A percentile compares a stretch with the other conserved stretches of the same genome.
Conservation (phyloP, 345 rosid species). For the Passiflora organensis region DNA sequence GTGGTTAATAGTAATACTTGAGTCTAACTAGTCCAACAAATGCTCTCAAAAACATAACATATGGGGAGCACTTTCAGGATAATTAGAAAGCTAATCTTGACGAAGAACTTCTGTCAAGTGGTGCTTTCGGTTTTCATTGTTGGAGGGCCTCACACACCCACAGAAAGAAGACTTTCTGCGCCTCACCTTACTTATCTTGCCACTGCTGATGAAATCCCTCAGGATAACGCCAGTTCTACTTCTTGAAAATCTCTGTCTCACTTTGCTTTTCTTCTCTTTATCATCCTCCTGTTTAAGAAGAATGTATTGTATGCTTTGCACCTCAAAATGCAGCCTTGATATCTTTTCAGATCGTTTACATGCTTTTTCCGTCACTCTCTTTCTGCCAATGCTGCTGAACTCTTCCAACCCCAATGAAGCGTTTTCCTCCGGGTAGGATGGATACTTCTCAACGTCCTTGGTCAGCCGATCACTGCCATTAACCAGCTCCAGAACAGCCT, state of each 20-base stretch:
- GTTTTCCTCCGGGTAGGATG: constrained; percentile 13
- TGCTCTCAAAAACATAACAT: constrained; percentile 3
- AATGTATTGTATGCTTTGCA: constrained; percentile 19
- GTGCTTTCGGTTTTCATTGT: constrained; percentile 41
- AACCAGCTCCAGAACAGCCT: constrained; percentile 13
- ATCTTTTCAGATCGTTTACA: constrained; percentile 22
- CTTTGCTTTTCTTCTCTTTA: constrained; percentile 18
- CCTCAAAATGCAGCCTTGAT: constrained; percentile 19
- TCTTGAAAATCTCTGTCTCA: constrained; percentile 30
- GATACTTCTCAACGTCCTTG: constrained; percentile 12
- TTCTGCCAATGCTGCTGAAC: background rate
- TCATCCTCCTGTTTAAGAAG: constrained; percentile 23
- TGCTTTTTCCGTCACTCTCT: constrained; percentile 19
- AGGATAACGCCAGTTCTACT: constrained; percentile 49
- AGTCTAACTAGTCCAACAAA: constrained; percentile 13
- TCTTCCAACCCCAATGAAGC: constrained; percentile 17
- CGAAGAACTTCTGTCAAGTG: background rate
- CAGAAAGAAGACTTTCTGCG: constrained; percentile 63
- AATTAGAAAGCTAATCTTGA: constrained; percentile 1
- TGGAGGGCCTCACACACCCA: constrained; percentile 57
- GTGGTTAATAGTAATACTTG: constrained; percentile 14
- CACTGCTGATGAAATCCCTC: constrained; percentile 62
- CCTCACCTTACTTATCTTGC: constrained; percentile 40
- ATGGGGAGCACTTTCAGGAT: constrained; percentile 4
- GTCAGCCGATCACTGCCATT: constrained; percentile 14